Evolutionary conservation across 768 basidiomycete species (phyloP).

Genomic region (Boletus sp.): DNA sequence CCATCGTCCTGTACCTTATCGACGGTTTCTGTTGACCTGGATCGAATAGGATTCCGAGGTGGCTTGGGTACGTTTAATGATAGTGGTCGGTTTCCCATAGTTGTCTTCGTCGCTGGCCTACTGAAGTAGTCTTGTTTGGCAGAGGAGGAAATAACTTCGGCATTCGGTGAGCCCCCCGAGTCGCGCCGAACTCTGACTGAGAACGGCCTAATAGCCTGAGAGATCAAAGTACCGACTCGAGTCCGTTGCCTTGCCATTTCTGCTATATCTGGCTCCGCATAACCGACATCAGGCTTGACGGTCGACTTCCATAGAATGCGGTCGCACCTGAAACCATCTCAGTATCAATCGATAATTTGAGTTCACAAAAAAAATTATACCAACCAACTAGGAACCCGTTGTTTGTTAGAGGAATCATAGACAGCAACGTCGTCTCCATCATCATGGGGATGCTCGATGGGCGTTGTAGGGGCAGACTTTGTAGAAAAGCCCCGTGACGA

Average conservation of each 20-base stretch:
- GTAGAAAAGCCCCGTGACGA: conserved; percentile 30
- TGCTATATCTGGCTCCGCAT: conserved; percentile 38
- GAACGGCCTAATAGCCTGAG: conserved; percentile 51
- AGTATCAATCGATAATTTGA: conserved; percentile 1
- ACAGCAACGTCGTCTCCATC: conserved; percentile 56
- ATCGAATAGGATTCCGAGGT: conserved; percentile 14
- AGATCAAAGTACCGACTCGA: conserved; percentile 53
- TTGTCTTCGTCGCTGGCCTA: conserved; percentile 15
- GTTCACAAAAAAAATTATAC: conserved; percentile 20
- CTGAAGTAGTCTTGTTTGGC: conserved; percentile 24
- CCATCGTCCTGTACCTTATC: conserved; percentile 7
- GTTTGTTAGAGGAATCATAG: conserved; percentile 79
- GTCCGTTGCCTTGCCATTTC: conserved; percentile 38
- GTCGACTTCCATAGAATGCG: conserved; percentile 83
- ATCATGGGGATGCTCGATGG: conserved; percentile 37
- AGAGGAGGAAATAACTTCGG: conserved; percentile 17
- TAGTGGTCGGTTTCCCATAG: conserved; percentile 15
- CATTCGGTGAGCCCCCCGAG: conserved; percentile 33
- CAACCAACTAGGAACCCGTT: conserved; percentile 82
- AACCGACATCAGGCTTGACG: conserved; percentile 45
- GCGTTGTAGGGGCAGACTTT: conserved; percentile 30
- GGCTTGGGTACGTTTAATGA: conserved; percentile 23
- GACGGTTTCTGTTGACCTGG: conserved; percentile 31
- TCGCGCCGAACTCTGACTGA: conserved; percentile 39
- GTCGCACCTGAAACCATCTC: conserved; percentile 61